Evolutionary conservation across 805 yeast genomes (phyloP).

Genomic region (Candida montana): DNA sequence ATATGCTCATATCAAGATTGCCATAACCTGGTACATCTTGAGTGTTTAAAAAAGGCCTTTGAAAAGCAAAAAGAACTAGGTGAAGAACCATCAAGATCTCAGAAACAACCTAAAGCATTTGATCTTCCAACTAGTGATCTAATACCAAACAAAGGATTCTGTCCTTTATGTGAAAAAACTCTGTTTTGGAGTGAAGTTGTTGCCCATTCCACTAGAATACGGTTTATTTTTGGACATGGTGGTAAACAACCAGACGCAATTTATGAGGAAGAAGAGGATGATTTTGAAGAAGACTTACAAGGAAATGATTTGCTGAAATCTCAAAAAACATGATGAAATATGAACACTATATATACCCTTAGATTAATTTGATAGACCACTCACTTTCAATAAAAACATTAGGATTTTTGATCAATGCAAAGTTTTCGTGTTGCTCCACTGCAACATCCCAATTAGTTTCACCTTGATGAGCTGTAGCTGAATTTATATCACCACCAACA

Average conservation of each 20-base stretch:
- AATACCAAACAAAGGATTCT: constrained; percentile 26
- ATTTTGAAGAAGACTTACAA: constrained; percentile 6
- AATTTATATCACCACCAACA: constrained; percentile 30
- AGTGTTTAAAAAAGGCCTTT: constrained; percentile 32
- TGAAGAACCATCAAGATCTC: background rate
- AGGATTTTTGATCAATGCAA: constrained; percentile 44
- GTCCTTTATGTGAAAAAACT: constrained; percentile 25
- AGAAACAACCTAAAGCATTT: constrained; percentile 2
- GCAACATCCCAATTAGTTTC: constrained; percentile 33
- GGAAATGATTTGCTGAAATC: constrained; percentile 7
- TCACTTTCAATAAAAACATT: constrained; percentile 36
- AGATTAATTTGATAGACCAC: constrained; percentile 45
- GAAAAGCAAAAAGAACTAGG: constrained; percentile 10
- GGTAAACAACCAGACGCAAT: constrained; percentile 7
- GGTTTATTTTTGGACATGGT: constrained; percentile 9
- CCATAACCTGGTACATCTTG: constrained; percentile 30
- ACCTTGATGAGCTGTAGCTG: constrained; percentile 31
- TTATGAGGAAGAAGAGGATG: constrained; percentile 9
- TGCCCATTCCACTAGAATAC: constrained; percentile 21
- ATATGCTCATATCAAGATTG: constrained; percentile 32
- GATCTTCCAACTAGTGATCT: constrained; percentile 14
- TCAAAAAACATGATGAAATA: background rate
- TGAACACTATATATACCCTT: background rate
- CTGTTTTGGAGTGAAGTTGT: constrained; percentile 28
- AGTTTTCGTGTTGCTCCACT: constrained; percentile 19